Evolutionary conservation across 129 eudicot genomes (phyloP).

Genomic region (Smallanthus sonchifolius): DNA sequence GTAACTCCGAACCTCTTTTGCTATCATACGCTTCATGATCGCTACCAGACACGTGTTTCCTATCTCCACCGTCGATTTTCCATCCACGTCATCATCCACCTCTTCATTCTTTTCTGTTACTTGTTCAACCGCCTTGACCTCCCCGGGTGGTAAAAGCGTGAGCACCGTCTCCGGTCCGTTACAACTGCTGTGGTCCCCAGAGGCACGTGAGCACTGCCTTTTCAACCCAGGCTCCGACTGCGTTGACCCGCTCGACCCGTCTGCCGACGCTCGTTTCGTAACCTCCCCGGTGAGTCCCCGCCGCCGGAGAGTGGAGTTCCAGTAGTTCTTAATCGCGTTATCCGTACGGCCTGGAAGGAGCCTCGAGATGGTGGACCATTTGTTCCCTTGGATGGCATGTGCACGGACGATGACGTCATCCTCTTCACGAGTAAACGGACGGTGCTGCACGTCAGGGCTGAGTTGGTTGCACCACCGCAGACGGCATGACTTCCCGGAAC

Average conservation of each 20-base stretch:
- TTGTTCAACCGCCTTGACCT: conserved; percentile 18
- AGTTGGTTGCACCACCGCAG: conserved; percentile 82
- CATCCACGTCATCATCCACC: conserved; percentile 24
- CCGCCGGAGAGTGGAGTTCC: conserved; percentile 60
- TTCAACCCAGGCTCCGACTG: conserved; percentile 40
- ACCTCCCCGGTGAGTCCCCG: conserved; percentile 16
- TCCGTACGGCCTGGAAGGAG: conserved; percentile 71
- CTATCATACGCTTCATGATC: conserved; percentile 66
- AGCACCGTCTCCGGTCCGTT: conserved; percentile 44
- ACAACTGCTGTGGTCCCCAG: conserved; percentile 32
- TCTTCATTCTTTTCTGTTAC: conserved; percentile 19
- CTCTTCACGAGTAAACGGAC: conserved; percentile 58
- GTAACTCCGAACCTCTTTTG: conserved; percentile 66
- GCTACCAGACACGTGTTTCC: conserved; percentile 41
- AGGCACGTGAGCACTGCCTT: conserved; percentile 31
- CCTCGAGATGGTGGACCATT: conserved; percentile 62
- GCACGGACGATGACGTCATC: conserved; percentile 49
- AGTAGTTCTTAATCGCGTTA: conserved; percentile 67
- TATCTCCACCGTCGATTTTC: conserved; percentile 35
- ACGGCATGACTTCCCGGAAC: conserved; percentile 80
- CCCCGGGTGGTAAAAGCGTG: conserved; percentile 64
- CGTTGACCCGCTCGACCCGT: conserved; percentile 31
- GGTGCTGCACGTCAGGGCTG: conserved; percentile 67
- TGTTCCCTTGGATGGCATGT: conserved; percentile 53
- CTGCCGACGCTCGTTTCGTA: conserved; percentile 17